Evolutionary conservation across 1,139 yeast species (phyloP).

Genomic region (Blastobotrys illinoisensis): DNA sequence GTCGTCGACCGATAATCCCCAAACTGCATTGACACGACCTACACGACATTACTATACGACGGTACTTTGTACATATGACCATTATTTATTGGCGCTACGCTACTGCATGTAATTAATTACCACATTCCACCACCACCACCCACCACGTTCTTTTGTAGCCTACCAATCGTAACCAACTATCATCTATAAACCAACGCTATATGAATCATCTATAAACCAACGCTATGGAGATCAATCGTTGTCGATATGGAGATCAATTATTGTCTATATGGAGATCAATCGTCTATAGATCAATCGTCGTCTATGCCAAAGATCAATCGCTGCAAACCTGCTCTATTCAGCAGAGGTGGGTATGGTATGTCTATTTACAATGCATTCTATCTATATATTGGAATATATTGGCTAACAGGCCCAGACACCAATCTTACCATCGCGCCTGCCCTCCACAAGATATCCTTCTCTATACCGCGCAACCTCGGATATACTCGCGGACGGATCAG

Average conservation of each 20-base stretch:
- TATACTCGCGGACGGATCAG: conserved; percentile 29
- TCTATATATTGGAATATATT: neutral
- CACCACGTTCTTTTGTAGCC: no score
- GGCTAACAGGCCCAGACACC: conserved; percentile 51
- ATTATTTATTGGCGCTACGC: neutral
- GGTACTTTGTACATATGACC: neutral
- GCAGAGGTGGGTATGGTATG: no score
- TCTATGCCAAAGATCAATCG: no score
- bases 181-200: no score
- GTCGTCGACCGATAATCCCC: conserved; percentile 6
- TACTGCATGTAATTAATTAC: neutral
- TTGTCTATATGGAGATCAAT: no score
- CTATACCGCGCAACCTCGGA: conserved; percentile 45
- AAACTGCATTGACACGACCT: neutral
- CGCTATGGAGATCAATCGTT: no score
- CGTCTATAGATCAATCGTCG: neutral
- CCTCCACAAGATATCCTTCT: conserved; percentile 61
- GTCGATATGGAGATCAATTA: no score
- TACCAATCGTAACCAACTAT: no score
- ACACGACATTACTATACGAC: neutral
- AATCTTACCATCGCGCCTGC: conserved; percentile 51
- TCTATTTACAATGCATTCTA: neutral
- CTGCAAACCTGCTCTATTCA: no score
- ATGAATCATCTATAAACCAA: no score
- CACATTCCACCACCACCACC: no score